Percentiles rank a stretch among this genome's conserved stretches.
Evolutionary conservation across 2,329 filamentous ascomycete genomes (phyloP).

Genomic region (Penicillium sclerotiorum): DNA sequence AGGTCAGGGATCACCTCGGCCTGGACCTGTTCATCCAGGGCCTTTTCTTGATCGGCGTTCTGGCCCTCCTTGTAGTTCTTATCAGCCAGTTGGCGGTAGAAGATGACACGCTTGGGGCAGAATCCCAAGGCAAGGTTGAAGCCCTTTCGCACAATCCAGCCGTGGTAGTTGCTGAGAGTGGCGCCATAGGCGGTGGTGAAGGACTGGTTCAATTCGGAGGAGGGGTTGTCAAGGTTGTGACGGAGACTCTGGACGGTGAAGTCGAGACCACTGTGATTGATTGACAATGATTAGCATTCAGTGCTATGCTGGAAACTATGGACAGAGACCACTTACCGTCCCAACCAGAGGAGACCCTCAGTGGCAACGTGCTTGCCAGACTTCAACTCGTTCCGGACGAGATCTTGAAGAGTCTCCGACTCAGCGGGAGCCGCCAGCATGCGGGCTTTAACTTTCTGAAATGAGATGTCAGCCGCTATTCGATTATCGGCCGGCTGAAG

Average conservation of each 20-base stretch:
- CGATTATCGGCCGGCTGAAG: constrained; percentile 18
- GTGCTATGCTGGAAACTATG: too few species aligned
- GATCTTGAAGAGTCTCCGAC: constrained; percentile 81
- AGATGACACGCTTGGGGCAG: constrained; percentile 89
- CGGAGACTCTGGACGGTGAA: constrained; percentile 87
- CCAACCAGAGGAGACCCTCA: constrained; percentile 88
- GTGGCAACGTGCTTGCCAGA: constrained; percentile 84
- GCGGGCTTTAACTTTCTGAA: constrained; percentile 83
- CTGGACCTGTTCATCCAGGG: background rate
- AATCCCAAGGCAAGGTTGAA: constrained; percentile 93
- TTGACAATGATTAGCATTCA: background rate
- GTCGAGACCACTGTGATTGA: constrained; percentile 72
- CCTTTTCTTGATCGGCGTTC: background rate
- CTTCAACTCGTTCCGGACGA: constrained; percentile 85
- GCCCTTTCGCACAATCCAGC: constrained; percentile 84
- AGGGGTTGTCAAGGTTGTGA: constrained; percentile 69
- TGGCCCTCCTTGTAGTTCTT: constrained; percentile 49
- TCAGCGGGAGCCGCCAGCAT: constrained; percentile 75
- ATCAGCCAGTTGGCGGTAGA: constrained; percentile 78
- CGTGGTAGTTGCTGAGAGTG: constrained; percentile 91
- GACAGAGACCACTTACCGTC: constrained; percentile 63
- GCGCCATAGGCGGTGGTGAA: constrained; percentile 83
- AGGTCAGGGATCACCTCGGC: constrained; percentile 59
- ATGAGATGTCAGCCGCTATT: background rate
- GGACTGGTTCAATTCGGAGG: constrained; percentile 78